A percentile compares a stretch with the other conserved stretches of the same genome.
phyloP scores from a whole-genome alignment of 78 protist species.

The Protostelium mycophagum region DNA sequence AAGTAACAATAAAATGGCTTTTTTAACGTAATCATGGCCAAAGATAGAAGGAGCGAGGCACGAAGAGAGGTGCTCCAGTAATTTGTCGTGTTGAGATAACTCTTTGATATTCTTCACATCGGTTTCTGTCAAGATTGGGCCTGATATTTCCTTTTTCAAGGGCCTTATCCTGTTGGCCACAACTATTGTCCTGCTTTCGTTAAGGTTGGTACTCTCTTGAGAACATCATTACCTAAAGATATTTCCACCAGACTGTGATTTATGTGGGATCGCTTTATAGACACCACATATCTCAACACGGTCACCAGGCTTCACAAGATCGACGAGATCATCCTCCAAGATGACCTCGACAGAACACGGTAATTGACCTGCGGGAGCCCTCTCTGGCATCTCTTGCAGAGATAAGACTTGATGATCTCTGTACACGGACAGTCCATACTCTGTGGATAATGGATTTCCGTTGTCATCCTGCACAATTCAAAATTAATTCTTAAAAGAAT shows the following conservation, averaged over 20 bases:
- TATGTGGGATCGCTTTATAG: constrained; percentile 62
- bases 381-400: constrained; percentile 98
- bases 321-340: constrained; percentile 92
- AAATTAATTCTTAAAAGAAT: constrained; percentile 13
- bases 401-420: constrained; percentile 80
- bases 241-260: not conserved
- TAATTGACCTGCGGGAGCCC: constrained; percentile 98
- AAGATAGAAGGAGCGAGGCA: constrained; percentile 98
- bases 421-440: constrained; percentile 93
- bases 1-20: constrained; percentile 88
- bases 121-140: constrained; percentile 15
- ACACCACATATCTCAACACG: constrained; percentile 82
- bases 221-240: not conserved
- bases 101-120: constrained; percentile 54
- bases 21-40: constrained; percentile 89
- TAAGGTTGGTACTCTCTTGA: not conserved
- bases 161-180: constrained; percentile 69
- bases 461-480: constrained; percentile 18
- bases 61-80: constrained; percentile 58
- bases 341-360: constrained; percentile 92
- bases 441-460: constrained; percentile 92
- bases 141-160: constrained; percentile 9
- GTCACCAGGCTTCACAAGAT: constrained; percentile 95
- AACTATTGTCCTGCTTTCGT: constrained; percentile 65
- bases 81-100: constrained; percentile 9